Base-by-base conservation (phyloP, 164 flowering plant genomes). In the Dillenia turbinata region DNA sequence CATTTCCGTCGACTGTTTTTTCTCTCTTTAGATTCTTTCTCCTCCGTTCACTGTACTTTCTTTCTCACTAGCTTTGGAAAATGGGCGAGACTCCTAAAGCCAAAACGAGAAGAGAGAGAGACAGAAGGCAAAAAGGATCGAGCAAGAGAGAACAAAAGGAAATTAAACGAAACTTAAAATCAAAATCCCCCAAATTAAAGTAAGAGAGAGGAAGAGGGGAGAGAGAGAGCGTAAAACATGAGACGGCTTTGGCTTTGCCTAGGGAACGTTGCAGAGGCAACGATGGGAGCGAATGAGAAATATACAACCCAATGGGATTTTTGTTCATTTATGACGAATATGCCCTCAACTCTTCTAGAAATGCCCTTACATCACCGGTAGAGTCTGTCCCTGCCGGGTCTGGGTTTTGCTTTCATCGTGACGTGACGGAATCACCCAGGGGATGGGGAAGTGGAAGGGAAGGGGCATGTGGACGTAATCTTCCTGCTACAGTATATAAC, bases 361-460 rank as follows among this genome's bases (percentile, higher is more conserved):
- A 49, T 65, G n/a, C 57, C 66, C 47, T 9, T 19, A 12, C 51
- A 49, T 19, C 33, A 26, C 10, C 43, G 10, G 2, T 33, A 33
- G 5, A 19, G 1, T 22, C 8, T 3, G 44, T 33, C 60, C 57
- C 60, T 49, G 46, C 61, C 8, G 52, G 2, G 22, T 9, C 65
- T 33, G 6, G 40, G 40, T 33, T 53, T 54, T 69, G 58, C 65
- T 64, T 66, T 57, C 73, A 71, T 72, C 69, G 67, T 72, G 80
- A 82, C 81, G 77, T 74, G 78, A 78, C 79, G 82, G 82, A 69
- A 66, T 72, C 56, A 64, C 64, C 79, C 70, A 72, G 51, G 72
- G 19, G n/a, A n/a, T 19, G 1, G 22, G 22, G 54, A n/a, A 17
- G 22, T 2, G 2, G 52, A 19, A 50, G 56, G 40, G 22, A 3